Percentiles rank a stretch among this genome's conserved stretches.
Conservation (phyloP, 495 filamentous ascomycete species). For the Neurospora discreta region DNA sequence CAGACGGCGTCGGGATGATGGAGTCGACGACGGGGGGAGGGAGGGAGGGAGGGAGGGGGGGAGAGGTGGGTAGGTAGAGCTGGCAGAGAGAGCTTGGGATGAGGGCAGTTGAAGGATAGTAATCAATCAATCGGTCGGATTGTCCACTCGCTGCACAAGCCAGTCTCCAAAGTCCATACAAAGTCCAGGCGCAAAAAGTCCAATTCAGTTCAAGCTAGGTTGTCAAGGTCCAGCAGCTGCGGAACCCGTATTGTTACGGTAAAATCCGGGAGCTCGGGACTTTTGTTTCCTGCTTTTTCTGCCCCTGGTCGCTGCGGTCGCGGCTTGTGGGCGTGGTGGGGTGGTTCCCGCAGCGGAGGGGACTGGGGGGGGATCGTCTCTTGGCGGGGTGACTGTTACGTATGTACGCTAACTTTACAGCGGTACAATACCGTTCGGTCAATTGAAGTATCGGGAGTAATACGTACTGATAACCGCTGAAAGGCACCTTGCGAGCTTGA, state of each 20-base stretch:
- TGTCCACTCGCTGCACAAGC: not conserved
- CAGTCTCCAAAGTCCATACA: not conserved
- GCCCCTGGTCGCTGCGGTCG: not conserved
- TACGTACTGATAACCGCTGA: not conserved
- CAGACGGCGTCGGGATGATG: conserved; percentile 1
- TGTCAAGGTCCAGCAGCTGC: not conserved
- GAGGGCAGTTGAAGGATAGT: conserved; percentile 1
- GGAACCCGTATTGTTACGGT: not conserved
- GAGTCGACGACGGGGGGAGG: not conserved
- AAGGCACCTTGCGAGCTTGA: not conserved
- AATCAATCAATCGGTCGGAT: not conserved
- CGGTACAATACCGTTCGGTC: not conserved
- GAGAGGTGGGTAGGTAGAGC: conserved; percentile 1
- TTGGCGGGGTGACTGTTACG: not conserved
- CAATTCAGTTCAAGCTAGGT: not conserved
- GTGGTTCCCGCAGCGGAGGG: not conserved
- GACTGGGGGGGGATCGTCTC: not conserved
- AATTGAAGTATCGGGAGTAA: not conserved
- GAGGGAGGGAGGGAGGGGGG: not conserved
- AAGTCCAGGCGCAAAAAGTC: not conserved
- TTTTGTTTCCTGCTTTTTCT: not conserved
- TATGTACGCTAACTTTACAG: not conserved
- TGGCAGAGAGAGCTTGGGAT: conserved; percentile 6
- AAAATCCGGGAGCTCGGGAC: not conserved
- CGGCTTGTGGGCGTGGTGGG: not conserved